A percentile compares a stretch with the other conserved stretches of the same genome.
Conservation (phyloP, 345 rosid genomes). For the Linum trigynum region DNA sequence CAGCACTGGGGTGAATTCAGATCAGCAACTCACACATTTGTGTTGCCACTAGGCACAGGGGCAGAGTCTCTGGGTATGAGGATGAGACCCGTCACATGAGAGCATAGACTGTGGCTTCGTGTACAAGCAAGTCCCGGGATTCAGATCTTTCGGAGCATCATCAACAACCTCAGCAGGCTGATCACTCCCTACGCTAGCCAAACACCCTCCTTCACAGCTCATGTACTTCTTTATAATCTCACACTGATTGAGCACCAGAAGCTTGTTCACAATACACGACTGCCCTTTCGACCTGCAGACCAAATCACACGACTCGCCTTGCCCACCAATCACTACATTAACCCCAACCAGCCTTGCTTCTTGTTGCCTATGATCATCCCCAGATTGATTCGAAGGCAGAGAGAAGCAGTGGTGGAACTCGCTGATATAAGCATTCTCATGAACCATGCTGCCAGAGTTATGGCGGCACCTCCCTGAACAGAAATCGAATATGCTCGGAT, state of each 20-base stretch:
- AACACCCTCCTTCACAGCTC: constrained; percentile 79
- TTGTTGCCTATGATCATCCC: constrained; percentile 30
- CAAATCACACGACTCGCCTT: constrained; percentile 79
- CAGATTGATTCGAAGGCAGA: constrained; percentile 44
- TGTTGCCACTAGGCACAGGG: constrained; percentile 61
- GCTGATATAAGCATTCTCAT: constrained; percentile 85
- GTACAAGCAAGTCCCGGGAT: constrained; percentile 85
- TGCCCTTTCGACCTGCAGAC: constrained; percentile 74
- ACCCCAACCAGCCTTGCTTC: constrained; percentile 76
- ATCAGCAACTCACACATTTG: too few species aligned
- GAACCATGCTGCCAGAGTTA: constrained; percentile 96
- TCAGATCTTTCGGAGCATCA: constrained; percentile 85
- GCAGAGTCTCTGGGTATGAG: constrained; percentile 71
- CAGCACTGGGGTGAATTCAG: too few species aligned
- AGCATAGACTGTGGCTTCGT: constrained; percentile 60
- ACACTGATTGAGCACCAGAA: constrained; percentile 72
- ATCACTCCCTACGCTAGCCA: constrained; percentile 78
- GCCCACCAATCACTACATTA: constrained; percentile 72
- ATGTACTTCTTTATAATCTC: constrained; percentile 71
- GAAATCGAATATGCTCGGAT: constrained; percentile 61
- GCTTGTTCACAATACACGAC: constrained; percentile 80
- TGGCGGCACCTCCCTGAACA: constrained; percentile 97
- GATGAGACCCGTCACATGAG: constrained; percentile 84
- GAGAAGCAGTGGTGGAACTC: constrained; percentile 93
- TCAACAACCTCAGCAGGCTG: constrained; percentile 94